A percentile compares a stretch with the other conserved stretches of the same genome.
Evolutionary conservation across 2,329 filamentous ascomycete genomes (phyloP).

Genomic region (Domatiomyces globalis): DNA sequence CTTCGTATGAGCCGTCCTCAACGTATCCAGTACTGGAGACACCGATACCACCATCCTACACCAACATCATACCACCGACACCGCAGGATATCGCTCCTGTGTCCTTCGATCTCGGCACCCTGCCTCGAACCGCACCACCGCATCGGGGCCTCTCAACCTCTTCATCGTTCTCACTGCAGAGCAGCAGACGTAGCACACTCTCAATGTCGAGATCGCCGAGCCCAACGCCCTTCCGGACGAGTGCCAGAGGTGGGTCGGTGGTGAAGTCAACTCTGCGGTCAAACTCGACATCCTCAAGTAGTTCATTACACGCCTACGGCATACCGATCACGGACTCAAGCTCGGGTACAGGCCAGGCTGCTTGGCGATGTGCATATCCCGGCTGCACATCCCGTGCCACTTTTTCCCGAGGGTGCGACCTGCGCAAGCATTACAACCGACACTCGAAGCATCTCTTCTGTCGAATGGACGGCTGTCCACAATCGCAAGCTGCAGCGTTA

Average conservation of each 20-base stretch:
- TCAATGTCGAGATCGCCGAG: constrained; percentile 16
- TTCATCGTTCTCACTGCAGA: constrained; percentile 10
- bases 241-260: neutral
- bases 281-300: constrained; percentile 14
- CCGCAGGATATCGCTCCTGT: constrained; percentile 13
- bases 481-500: constrained; percentile 21
- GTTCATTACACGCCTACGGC: constrained; percentile 17
- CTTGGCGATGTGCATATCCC: constrained; percentile 45
- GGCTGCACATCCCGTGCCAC: constrained; percentile 45
- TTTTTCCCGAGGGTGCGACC: constrained; percentile 46
- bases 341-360: constrained; percentile 1
- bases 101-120: constrained; percentile 14
- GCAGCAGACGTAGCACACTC: constrained; percentile 11
- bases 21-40: constrained; percentile 4
- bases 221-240: constrained; percentile 5
- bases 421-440: constrained; percentile 49
- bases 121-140: constrained; percentile 6
- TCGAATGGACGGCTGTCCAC: constrained; percentile 43
- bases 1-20: constrained; percentile 9
- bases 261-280: constrained; percentile 10
- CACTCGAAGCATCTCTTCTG: constrained; percentile 50
- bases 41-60: constrained; percentile 5
- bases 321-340: constrained; percentile 13
- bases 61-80: constrained; percentile 15
- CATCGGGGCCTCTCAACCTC: constrained; percentile 10